These are phyloP conservation scores for Emergomyces pasteurianus DNA, from an alignment of 2,329 filamentous ascomycete species.

Conservation along the genomic window DNA sequence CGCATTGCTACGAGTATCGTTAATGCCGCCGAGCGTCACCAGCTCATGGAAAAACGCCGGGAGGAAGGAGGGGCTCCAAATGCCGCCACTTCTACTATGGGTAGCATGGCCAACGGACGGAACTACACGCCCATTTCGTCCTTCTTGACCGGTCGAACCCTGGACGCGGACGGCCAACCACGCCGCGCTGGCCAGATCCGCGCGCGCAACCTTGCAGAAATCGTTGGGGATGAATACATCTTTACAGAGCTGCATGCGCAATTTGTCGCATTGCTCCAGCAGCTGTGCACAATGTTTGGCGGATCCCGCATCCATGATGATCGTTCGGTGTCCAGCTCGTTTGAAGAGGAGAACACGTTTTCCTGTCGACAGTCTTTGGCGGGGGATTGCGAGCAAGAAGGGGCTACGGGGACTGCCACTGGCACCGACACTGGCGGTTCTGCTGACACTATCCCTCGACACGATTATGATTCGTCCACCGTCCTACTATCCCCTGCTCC, in stretches of 20 bases:
- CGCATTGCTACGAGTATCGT: slow-evolving; percentile 43
- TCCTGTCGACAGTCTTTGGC: not conserved
- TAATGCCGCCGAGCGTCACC: slow-evolving; percentile 32
- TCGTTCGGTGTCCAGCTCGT: slow-evolving; percentile 22
- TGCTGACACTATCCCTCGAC: not conserved
- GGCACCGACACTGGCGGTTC: too few species aligned
- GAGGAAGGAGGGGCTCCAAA: slow-evolving; percentile 23
- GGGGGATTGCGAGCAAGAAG: not conserved
- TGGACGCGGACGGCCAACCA: slow-evolving; percentile 45
- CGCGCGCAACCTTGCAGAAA: slow-evolving; percentile 46
- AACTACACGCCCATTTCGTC: slow-evolving; percentile 46
- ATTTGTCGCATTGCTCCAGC: slow-evolving; percentile 40
- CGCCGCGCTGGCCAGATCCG: slow-evolving; percentile 42
- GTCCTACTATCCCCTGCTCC: slow-evolving; percentile 4
- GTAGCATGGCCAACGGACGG: slow-evolving; percentile 17
- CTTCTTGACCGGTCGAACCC: slow-evolving; percentile 44
- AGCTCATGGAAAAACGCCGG: slow-evolving; percentile 33
- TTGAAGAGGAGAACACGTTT: slow-evolving; percentile 2
- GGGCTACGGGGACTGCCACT: too few species aligned
- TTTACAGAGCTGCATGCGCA: slow-evolving; percentile 46
- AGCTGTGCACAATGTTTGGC: slow-evolving; percentile 35
- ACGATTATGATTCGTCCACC: slow-evolving; percentile 1
- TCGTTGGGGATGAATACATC: slow-evolving; percentile 46
- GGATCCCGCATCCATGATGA: slow-evolving; percentile 28
- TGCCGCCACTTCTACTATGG: slow-evolving; percentile 7